Base-by-base conservation (phyloP, 768 basidiomycete species). In the Cantharellus anzutake region DNA sequence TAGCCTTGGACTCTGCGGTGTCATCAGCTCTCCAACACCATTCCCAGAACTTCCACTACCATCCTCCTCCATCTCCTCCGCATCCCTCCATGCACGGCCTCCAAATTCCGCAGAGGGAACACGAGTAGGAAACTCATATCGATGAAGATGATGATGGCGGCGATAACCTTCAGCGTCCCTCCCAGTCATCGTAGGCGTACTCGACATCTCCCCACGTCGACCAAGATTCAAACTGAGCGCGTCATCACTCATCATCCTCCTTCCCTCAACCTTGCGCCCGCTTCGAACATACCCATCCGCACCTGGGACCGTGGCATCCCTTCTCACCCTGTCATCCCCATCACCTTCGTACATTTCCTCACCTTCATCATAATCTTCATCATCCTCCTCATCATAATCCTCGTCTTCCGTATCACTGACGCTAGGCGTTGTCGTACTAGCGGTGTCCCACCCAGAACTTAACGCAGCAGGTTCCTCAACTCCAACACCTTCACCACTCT, bases 281-380 rank as follows among this genome's bases (percentile, higher is more conserved):
- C 7, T 42, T 29, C 41, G 52, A 41, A 41, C 39, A n/a, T 14
- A 60, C 58, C 5, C 59, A 14, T 14, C 58, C 59, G 39, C 48
- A 59, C 5, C 11, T 53, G 5, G 80, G 81, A 61, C 82, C 74
- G 7, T 78, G 20, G 1, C 20, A 29, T 29, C 20, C 20, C 20
- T 29, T 29, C 20, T 29, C 20, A 29, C 72, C 48, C 75, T 65
- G 59, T 78, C 73, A 59, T 73, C 67, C 56, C 56, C 65, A 56
- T 66, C 63, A 35, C n/a, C 60, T 42, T 75, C 69, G 63, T 75
- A 67, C 41, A 73, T 67, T 57, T 74, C 67, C 4, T 73, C 67
- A 29, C 70, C 68, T 1, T 68, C 68, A 59, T 2, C 39, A 56
- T 59, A 39, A 42, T 35, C 38, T 29, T 38, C 16, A 3, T 57